These are phyloP conservation scores for Arabis hirsuta DNA, from an alignment of 345 rosid genomes.

Conservation along the genomic window DNA sequence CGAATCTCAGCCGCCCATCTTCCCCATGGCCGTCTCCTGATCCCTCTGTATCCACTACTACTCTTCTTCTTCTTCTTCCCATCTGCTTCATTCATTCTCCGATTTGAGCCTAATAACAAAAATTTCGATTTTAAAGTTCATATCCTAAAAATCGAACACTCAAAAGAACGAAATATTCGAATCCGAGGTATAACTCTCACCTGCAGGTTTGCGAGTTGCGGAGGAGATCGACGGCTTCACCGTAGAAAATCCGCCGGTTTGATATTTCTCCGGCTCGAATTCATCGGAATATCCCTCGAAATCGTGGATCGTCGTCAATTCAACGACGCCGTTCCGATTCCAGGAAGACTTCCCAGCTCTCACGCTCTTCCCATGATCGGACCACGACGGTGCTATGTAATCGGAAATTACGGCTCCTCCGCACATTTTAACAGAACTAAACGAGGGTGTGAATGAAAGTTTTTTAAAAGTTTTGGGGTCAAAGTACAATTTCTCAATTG, in stretches of 20 bases:
- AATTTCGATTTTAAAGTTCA: too few relatives aligned
- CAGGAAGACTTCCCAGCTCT: conserved; percentile 21
- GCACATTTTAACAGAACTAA: conserved; percentile 56
- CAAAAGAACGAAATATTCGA: too few relatives aligned
- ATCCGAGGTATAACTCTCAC: conserved; percentile 18
- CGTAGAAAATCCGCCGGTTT: conserved; percentile 6
- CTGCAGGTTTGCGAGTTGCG: conserved; percentile 5
- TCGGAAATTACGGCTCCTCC: conserved; percentile 73
- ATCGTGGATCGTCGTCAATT: conserved; percentile 47
- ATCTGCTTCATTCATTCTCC: conserved; percentile 17
- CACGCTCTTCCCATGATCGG: conserved; percentile 30
- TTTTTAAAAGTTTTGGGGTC: background rate
- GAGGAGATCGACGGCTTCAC: conserved; percentile 1
- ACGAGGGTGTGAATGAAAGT: background rate
- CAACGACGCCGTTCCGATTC: conserved; percentile 31
- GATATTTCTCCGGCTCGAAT: background rate
- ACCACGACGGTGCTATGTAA: conserved; percentile 48
- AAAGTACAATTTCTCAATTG: background rate
- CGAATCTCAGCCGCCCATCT: conserved; percentile 97
- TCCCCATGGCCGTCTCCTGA: conserved; percentile 90
- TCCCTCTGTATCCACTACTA: conserved; percentile 70
- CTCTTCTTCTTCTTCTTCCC: conserved; percentile 15
- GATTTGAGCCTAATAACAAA: background rate
- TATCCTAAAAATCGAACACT: too few relatives aligned
- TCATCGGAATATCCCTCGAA: conserved; percentile 39